These are phyloP conservation scores for Selaginella moellendorffii DNA, from an alignment of 75 land plant genomes.

Conservation along the genomic window DNA sequence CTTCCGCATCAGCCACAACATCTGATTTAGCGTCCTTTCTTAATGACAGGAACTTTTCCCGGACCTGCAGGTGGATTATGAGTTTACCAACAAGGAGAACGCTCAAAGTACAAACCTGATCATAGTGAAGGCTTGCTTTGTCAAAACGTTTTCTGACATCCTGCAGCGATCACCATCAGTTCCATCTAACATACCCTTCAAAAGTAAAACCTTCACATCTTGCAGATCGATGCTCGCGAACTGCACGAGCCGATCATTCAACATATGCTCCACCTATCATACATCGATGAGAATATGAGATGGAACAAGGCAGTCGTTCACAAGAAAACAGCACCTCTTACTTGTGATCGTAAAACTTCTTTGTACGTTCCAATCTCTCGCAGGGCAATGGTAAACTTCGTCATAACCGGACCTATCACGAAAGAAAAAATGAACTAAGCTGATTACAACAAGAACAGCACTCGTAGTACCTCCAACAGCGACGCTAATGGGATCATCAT, in stretches of 20 bases:
- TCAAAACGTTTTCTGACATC: slow-evolving; percentile 95
- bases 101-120: slow-evolving; percentile 43
- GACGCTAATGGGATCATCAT: slow-evolving; percentile 94
- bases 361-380: slow-evolving; percentile 97
- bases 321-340: slow-evolving; percentile 14
- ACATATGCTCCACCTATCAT: slow-evolving; percentile 79
- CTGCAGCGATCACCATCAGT: slow-evolving; percentile 28
- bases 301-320: not conserved
- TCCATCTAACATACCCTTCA: slow-evolving; percentile 23
- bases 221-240: slow-evolving; percentile 87
- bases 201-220: slow-evolving; percentile 99
- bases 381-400: slow-evolving; percentile 92
- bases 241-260: slow-evolving; percentile 75
- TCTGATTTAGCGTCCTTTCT: slow-evolving; percentile 72
- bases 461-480: slow-evolving; percentile 95
- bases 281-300: not conserved
- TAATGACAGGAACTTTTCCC: slow-evolving; percentile 79
- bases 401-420: slow-evolving; percentile 88
- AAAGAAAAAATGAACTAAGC: not conserved
- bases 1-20: slow-evolving; percentile 61
- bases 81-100: not conserved
- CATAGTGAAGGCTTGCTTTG: slow-evolving; percentile 81
- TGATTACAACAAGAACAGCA: not conserved
- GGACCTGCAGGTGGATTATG: slow-evolving; percentile 47
- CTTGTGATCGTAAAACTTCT: slow-evolving; percentile 94